phyloP scores from a whole-genome alignment of 2,329 filamentous ascomycete genomes.

The Dactylellina leptospora region DNA sequence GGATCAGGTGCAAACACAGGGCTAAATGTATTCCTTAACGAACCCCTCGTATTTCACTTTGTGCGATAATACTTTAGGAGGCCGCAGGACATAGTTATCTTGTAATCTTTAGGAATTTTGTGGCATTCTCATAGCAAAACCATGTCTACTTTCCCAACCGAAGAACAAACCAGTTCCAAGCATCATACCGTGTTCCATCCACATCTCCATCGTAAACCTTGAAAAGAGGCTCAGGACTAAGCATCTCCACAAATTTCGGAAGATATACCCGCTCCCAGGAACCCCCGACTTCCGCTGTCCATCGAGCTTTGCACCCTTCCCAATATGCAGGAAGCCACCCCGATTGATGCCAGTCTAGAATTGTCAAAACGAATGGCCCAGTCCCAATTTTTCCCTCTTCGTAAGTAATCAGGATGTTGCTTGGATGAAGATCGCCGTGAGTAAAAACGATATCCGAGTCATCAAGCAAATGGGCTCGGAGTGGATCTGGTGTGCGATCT shows the following conservation, averaged over 20 bases:
- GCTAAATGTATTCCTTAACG: too few species aligned
- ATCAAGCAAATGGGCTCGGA: conserved; percentile 53
- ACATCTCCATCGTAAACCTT: neutral
- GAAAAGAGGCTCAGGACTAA: conserved; percentile 5
- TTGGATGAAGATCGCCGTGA: conserved; percentile 59
- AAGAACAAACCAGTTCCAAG: conserved; percentile 15
- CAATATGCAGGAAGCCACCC: conserved; percentile 60
- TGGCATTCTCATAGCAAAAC: too few species aligned
- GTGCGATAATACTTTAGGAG: too few species aligned
- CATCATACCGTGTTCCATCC: conserved; percentile 8
- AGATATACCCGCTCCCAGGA: neutral
- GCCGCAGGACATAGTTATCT: too few species aligned
- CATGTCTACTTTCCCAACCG: conserved; percentile 1
- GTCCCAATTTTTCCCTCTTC: conserved; percentile 13
- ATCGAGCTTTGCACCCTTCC: conserved; percentile 59
- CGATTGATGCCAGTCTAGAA: conserved; percentile 60
- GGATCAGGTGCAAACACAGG: neutral
- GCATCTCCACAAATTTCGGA: conserved; percentile 11
- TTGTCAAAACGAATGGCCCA: conserved; percentile 54
- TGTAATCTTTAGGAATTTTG: too few species aligned
- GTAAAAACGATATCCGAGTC: conserved; percentile 58
- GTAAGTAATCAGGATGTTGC: conserved; percentile 59
- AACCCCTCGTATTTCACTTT: too few species aligned
- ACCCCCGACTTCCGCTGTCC: neutral
- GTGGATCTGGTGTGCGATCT: conserved; percentile 56